Conservation (phyloP, 2,329 filamentous ascomycete species). For the Fusarium sp. region DNA sequence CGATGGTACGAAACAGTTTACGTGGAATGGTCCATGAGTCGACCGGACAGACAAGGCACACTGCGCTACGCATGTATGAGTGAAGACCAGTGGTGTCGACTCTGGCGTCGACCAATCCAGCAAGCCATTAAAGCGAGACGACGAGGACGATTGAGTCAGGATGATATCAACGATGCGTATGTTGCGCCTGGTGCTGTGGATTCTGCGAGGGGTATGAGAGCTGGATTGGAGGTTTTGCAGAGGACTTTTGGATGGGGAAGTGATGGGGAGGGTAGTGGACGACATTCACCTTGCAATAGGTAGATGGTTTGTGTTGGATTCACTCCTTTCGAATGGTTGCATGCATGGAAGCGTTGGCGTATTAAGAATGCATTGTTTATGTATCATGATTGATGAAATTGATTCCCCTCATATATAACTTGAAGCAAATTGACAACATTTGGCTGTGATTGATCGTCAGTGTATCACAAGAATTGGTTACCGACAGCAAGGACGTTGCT, state of each 20-base stretch:
- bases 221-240: conserved; percentile 64
- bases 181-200: conserved; percentile 52
- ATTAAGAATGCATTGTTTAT: conserved; percentile 20
- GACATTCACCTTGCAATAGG: conserved; percentile 18
- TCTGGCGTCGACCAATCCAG: conserved; percentile 71
- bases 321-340: conserved; percentile 19
- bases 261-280: conserved; percentile 17
- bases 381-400: conserved; percentile 27
- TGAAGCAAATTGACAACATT: background rate
- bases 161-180: conserved; percentile 62
- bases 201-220: conserved; percentile 60
- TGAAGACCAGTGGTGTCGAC: conserved; percentile 71
- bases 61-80: conserved; percentile 65
- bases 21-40: conserved; percentile 65
- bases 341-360: conserved; percentile 31
- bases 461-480: accelerated
- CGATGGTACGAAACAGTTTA: conserved; percentile 73
- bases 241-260: conserved; percentile 66
- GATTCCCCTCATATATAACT: conserved; percentile 20
- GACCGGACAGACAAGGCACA: conserved; percentile 46
- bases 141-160: conserved; percentile 66
- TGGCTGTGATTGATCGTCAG: too few species aligned
- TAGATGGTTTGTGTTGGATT: background rate
- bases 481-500: background rate
- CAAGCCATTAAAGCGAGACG: conserved; percentile 69